Conservation (phyloP, 345 rosid genomes). For the Arabidopsis suecica region DNA sequence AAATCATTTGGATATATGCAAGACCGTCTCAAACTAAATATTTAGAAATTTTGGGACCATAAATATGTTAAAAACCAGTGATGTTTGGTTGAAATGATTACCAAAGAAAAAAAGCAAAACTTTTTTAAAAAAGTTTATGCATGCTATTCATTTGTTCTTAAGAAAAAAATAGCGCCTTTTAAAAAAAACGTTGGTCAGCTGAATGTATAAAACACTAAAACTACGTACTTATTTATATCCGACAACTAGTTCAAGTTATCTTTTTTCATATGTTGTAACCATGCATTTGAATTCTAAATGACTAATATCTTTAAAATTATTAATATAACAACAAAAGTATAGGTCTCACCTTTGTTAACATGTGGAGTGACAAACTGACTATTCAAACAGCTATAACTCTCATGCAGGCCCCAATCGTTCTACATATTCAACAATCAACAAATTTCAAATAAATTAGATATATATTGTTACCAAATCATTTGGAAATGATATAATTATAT, state of each 20-base stretch:
- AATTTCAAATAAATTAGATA: neutral
- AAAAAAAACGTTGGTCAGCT: slow-evolving; percentile 9
- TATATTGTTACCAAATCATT: slow-evolving; percentile 27
- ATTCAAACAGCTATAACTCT: slow-evolving; percentile 59
- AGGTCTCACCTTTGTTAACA: slow-evolving; percentile 48
- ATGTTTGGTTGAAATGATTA: slow-evolving; percentile 1
- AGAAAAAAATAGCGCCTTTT: neutral
- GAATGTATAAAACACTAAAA: neutral
- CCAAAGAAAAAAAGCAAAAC: neutral
- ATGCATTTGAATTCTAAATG: neutral
- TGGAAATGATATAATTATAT: slow-evolving; percentile 30
- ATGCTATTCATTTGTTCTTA: neutral
- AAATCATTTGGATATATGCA: neutral
- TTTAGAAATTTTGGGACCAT: neutral
- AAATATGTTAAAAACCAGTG: neutral
- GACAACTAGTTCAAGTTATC: neutral
- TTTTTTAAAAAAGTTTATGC: neutral
- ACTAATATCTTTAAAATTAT: neutral
- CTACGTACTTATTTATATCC: no score
- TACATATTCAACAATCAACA: slow-evolving; percentile 41
- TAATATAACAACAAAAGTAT: neutral
- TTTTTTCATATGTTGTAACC: neutral
- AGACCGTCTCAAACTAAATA: neutral
- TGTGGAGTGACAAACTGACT: slow-evolving; percentile 41
- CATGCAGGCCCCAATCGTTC: slow-evolving; percentile 66